Conservation (phyloP, 139 green algal species). For the Micractinium sp. region DNA sequence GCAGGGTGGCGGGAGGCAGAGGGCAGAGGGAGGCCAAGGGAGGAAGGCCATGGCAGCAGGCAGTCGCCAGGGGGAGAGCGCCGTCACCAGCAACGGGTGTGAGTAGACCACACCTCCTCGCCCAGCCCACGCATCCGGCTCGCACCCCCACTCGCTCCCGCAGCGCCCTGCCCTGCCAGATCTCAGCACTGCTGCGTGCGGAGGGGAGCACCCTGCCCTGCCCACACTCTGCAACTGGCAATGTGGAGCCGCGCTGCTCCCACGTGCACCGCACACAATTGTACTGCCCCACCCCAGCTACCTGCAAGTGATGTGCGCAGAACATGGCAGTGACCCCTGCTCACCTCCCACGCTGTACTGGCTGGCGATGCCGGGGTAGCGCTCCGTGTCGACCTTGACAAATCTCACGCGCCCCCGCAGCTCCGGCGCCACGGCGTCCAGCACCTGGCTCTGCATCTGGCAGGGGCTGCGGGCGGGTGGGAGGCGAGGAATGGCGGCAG, state of each 20-base stretch:
- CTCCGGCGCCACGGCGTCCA: slow-evolving; percentile 25
- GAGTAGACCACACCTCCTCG: no score
- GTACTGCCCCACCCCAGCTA: neutral
- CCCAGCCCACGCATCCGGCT: no score
- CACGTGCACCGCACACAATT: neutral
- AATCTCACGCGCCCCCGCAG: slow-evolving; percentile 19
- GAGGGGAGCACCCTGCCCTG: no score
- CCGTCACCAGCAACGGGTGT: no score
- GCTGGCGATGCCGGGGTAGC: slow-evolving; percentile 73
- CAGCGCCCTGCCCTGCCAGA: no score
- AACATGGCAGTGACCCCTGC: neutral
- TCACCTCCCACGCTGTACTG: slow-evolving; percentile 61
- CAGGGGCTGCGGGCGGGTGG: slow-evolving; percentile 66
- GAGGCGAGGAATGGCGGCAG: no score
- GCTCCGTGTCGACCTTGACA: slow-evolving; percentile 79
- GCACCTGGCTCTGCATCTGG: slow-evolving; percentile 63
- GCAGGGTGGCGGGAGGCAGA: no score
- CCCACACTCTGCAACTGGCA: no score
- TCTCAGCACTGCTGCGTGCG: no score
- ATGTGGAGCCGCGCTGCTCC: neutral
- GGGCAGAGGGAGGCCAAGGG: neutral
- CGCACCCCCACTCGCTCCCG: no score
- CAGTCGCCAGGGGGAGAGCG: no score
- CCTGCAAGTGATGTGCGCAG: neutral
- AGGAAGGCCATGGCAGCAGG: slow-evolving; percentile 12